Conservation (phyloP, 768 basidiomycete species). For the Leccinum arenicola region DNA sequence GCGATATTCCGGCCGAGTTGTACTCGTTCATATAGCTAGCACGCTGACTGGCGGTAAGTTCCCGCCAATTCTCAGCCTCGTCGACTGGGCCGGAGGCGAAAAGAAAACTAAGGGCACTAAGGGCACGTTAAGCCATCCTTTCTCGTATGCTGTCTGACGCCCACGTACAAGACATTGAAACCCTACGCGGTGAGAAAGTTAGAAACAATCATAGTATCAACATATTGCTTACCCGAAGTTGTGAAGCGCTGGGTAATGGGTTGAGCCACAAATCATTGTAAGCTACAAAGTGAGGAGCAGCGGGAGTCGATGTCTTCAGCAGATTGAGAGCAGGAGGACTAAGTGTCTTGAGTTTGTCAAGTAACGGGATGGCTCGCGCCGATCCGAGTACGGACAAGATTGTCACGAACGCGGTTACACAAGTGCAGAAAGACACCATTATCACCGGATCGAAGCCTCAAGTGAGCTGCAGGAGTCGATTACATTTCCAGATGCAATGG, state of each 20-base stretch:
- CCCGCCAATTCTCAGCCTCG: constrained; percentile 45
- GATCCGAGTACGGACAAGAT: constrained; percentile 14
- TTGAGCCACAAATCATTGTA: constrained; percentile 43
- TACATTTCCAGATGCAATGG: background rate
- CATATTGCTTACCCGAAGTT: constrained; percentile 37
- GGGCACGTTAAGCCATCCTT: background rate
- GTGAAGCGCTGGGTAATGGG: constrained; percentile 43
- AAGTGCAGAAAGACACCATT: constrained; percentile 19
- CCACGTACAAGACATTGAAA: constrained; percentile 35
- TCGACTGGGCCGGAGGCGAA: constrained; percentile 41
- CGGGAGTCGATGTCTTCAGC: constrained; percentile 25
- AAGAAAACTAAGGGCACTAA: constrained; percentile 42
- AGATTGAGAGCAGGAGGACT: constrained; percentile 25
- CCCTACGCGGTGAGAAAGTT: constrained; percentile 21
- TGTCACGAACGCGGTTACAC: background rate
- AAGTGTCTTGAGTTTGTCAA: constrained; percentile 19
- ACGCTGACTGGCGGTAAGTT: constrained; percentile 38
- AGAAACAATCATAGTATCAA: background rate
- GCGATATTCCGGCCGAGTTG: constrained; percentile 51
- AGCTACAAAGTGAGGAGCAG: constrained; percentile 48
- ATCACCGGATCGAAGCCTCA: background rate
- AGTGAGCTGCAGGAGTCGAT: constrained; percentile 1
- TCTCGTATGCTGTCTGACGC: background rate
- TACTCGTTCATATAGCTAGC: constrained; percentile 45
- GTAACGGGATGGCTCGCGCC: constrained; percentile 16